Percentiles rank a stretch among this genome's conserved stretches.
phyloP scores from a whole-genome alignment of 164 flowering plant species.

The Kingdonia uniflora region DNA sequence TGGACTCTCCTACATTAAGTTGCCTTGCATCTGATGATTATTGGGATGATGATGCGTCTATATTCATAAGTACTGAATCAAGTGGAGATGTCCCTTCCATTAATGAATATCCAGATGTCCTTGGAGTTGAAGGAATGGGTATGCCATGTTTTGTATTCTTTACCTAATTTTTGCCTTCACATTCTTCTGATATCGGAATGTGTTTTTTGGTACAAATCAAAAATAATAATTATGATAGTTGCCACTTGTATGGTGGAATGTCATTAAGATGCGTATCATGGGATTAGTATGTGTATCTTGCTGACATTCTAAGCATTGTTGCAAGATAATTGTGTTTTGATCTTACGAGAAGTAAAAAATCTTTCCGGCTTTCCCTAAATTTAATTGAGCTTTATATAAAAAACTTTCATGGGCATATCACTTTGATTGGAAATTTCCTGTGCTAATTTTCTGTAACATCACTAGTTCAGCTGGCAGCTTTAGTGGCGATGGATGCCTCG shows the following conservation, averaged over 20 bases:
- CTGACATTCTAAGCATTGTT: too few species aligned
- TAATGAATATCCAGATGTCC: slow-evolving; percentile 37
- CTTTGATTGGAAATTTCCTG: slow-evolving; percentile 11
- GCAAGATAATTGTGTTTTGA: too few species aligned
- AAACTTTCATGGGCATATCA: background rate
- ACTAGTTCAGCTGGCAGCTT: slow-evolving; percentile 52
- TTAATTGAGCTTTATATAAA: too few species aligned
- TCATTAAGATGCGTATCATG: too few species aligned
- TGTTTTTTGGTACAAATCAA: background rate
- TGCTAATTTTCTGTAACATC: slow-evolving; percentile 22
- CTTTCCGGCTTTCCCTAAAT: too few species aligned
- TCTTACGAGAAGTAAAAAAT: too few species aligned
- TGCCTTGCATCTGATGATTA: slow-evolving; percentile 37
- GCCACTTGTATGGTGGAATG: too few species aligned
- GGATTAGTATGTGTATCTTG: too few species aligned
- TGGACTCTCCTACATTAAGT: slow-evolving; percentile 42
- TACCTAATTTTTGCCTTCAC: background rate
- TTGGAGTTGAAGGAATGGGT: slow-evolving; percentile 40
- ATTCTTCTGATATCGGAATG: background rate
- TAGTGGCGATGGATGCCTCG: slow-evolving; percentile 7
- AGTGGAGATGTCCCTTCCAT: slow-evolving; percentile 31
- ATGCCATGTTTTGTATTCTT: background rate
- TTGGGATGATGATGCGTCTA: slow-evolving; percentile 53
- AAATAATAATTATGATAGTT: too few species aligned
- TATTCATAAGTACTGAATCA: slow-evolving; percentile 30